A percentile compares a stretch with the other conserved stretches of the same genome.
These are phyloP conservation scores for Metroxylon sagu DNA, from an alignment of 176 grass and related monocot species.

Conservation along the genomic window DNA sequence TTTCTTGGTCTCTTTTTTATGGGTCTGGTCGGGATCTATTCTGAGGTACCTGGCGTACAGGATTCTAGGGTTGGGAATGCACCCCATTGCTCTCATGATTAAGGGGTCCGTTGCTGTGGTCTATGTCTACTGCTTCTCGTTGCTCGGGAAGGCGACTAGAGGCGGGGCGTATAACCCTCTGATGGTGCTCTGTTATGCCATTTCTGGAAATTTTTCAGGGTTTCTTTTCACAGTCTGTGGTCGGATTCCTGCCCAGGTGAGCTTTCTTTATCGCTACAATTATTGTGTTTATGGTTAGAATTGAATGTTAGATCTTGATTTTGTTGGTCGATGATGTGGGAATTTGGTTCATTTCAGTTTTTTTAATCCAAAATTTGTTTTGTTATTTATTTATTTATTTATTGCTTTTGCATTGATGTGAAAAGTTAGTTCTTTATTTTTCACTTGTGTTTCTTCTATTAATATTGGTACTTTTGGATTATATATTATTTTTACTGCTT, in stretches of 20 bases:
- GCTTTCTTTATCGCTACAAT: background rate
- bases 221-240: slow-evolving; percentile 11
- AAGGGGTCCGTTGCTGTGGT: slow-evolving; percentile 8
- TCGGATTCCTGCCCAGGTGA: slow-evolving; percentile 21
- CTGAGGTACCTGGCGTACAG: background rate
- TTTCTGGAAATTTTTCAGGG: slow-evolving; percentile 11
- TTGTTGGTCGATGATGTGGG: no score
- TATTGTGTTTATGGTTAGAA: no score
- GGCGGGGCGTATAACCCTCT: slow-evolving; percentile 24
- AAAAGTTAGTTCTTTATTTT: no score
- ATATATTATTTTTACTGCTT: no score
- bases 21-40: slow-evolving; percentile 13
- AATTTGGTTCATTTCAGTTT: no score
- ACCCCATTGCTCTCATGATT: background rate
- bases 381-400: no score
- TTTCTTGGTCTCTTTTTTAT: slow-evolving; percentile 13
- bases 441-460: no score
- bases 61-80: slow-evolving; percentile 11
- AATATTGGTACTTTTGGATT: no score
- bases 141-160: slow-evolving; percentile 5
- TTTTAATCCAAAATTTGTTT: no score
- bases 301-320: no score
- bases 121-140: slow-evolving; percentile 12
- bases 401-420: no score
- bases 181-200: slow-evolving; percentile 14